phyloP scores from a whole-genome alignment of 2,329 filamentous ascomycete genomes.

The Pseudogymnoascus sp. region DNA sequence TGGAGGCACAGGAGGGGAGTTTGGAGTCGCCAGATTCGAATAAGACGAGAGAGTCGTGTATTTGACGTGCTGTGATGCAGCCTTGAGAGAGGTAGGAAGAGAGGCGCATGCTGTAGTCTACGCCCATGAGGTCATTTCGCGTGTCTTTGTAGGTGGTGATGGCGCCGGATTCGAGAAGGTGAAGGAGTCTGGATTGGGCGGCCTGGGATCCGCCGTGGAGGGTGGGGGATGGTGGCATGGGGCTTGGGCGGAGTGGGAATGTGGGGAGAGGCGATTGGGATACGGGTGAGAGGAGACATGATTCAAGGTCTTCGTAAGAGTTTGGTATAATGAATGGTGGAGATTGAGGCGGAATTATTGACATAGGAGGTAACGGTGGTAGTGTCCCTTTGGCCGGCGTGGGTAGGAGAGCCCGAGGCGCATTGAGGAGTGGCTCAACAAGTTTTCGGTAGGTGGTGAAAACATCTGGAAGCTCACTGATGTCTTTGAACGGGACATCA shows the following conservation, averaged over 20 bases:
- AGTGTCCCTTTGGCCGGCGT: constrained; percentile 42
- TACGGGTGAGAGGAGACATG: constrained; percentile 50
- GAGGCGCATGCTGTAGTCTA: constrained; percentile 67
- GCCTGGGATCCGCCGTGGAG: constrained; percentile 59
- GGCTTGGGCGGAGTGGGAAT: constrained; percentile 44
- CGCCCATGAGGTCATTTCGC: constrained; percentile 61
- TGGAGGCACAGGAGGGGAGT: constrained; percentile 12
- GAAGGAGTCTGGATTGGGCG: constrained; percentile 48
- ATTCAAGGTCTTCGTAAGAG: constrained; percentile 42
- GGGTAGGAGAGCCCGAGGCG: constrained; percentile 49
- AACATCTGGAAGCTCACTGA: constrained; percentile 55
- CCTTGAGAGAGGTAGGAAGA: constrained; percentile 66
- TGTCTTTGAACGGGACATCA: constrained; percentile 50
- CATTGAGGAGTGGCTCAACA: constrained; percentile 59
- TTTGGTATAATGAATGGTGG: constrained; percentile 55
- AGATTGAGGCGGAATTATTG: constrained; percentile 47
- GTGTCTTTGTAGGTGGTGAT: constrained; percentile 60
- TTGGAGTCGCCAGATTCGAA: constrained; percentile 55
- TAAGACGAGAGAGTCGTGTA: constrained; percentile 57
- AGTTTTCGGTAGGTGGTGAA: constrained; percentile 69
- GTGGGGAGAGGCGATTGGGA: constrained; percentile 37
- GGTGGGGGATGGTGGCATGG: constrained; percentile 51
- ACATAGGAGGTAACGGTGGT: constrained; percentile 44
- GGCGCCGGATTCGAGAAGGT: constrained; percentile 51
- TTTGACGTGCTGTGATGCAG: constrained; percentile 61